Conservation (phyloP, 192 early-diverging fungal species). For the Coemansia sp. region DNA sequence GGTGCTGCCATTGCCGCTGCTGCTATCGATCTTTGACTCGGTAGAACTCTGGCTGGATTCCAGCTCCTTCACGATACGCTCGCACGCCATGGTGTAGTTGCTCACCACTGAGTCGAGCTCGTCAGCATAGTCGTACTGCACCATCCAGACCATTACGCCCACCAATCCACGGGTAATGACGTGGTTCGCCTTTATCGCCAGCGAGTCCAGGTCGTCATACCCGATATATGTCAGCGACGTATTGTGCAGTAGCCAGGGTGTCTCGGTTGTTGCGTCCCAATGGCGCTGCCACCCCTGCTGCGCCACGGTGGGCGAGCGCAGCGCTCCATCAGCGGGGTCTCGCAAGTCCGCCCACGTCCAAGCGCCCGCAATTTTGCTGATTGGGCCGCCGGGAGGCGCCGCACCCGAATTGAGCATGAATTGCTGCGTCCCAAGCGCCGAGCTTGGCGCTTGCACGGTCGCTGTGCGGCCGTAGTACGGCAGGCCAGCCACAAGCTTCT, state of each 20-base stretch:
- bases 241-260: slow-evolving; percentile 74
- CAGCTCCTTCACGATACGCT: slow-evolving; percentile 18
- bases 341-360: slow-evolving; percentile 54
- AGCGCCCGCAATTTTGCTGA: slow-evolving; percentile 47
- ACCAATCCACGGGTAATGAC: slow-evolving; percentile 56
- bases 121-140: slow-evolving; percentile 63
- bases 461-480: slow-evolving; percentile 66
- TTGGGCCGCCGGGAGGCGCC: slow-evolving; percentile 41
- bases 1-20: background rate
- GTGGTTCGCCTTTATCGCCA: slow-evolving; percentile 63
- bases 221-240: slow-evolving; percentile 65
- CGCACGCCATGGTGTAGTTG: slow-evolving; percentile 28
- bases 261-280: slow-evolving; percentile 65
- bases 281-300: slow-evolving; percentile 62
- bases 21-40: background rate
- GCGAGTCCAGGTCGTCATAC: slow-evolving; percentile 68
- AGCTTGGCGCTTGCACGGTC: slow-evolving; percentile 8
- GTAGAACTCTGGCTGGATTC: background rate
- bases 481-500: slow-evolving; percentile 67
- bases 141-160: slow-evolving; percentile 76
- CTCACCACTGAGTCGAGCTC: slow-evolving; percentile 57
- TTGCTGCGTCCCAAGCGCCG: slow-evolving; percentile 12
- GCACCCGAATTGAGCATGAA: slow-evolving; percentile 40
- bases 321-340: slow-evolving; percentile 34
- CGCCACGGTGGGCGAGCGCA: slow-evolving; percentile 19